Evolutionary conservation across 257 asterid species (phyloP), one percentile per base, ranked within the genome.

Genomic region (Solanum pimpinellifolium): DNA sequence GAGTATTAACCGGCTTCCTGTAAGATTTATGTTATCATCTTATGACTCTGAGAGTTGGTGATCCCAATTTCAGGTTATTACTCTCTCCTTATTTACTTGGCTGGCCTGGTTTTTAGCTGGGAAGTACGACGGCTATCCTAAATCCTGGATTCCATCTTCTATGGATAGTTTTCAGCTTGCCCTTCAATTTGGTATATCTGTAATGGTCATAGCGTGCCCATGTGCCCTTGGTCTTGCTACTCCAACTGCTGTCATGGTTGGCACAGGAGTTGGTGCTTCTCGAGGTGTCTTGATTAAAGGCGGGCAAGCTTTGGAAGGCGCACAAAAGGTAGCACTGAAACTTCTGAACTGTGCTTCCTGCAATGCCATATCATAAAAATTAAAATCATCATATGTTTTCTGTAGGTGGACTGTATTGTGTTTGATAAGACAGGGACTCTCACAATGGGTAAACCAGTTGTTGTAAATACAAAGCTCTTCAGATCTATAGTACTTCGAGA

Each of bases 211-310:
- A 88, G 92, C 94, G n/a, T 92, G 94, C 83, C 93, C 94, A 9
- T 92, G 94, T 83, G 94, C 93, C 8, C 91, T 92, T 72, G 94
- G 94, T 56, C 89, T 92, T 86, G 94, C 93, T 69, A 92, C 94
- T 77, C 94, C 93, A 33, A 90, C 94, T 9, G 93, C 94, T 35
- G 91, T 92, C 29, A 92, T 92, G 94, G 94, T 92, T 78, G 93
- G 91, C 12, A 89, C 93, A 14, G 93, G 93, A 31, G 91, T 90
- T 35, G 94, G 94, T 56, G 94, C 93, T 75, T 86, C 90, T 25
- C 89, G 88, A 76, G 88, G 92, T 70, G 88, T 91, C 21, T 78
- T 91, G 4, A 89, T 91, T 42, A 91, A 91, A 88, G 91, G 91
- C 2, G 93, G 91, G 2, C 84, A 91, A 42, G 93, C 91, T 44